Evolutionary conservation across 805 yeast genomes (phyloP).

Genomic region (Starmerella vitae): DNA sequence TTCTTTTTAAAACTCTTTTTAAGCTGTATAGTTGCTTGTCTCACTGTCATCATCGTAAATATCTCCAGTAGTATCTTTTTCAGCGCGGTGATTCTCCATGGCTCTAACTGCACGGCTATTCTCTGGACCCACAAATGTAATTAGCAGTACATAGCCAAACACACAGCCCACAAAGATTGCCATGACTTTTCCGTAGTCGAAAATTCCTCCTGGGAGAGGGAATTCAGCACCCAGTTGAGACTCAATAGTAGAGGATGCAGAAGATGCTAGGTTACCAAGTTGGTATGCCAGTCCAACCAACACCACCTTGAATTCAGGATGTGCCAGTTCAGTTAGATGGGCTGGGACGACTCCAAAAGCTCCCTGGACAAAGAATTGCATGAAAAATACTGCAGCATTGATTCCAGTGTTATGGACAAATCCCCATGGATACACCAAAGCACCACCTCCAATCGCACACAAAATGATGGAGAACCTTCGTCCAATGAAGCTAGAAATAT

Average conservation of each 20-base stretch:
- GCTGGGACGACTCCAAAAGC: slow-evolving; percentile 64
- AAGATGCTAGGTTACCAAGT: slow-evolving; percentile 58
- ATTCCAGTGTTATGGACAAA: slow-evolving; percentile 35
- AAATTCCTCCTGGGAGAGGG: slow-evolving; percentile 35
- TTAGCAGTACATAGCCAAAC: slow-evolving; percentile 37
- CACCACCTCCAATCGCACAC: slow-evolving; percentile 36
- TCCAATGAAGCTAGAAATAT: slow-evolving; percentile 43
- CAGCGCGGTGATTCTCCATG: not conserved
- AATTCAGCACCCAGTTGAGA: slow-evolving; percentile 46
- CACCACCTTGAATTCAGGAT: slow-evolving; percentile 49
- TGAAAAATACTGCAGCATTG: slow-evolving; percentile 48
- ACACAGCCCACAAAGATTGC: slow-evolving; percentile 56
- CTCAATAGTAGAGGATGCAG: slow-evolving; percentile 61
- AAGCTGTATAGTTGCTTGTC: no score
- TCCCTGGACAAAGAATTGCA: slow-evolving; percentile 56
- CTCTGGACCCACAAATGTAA: slow-evolving; percentile 47
- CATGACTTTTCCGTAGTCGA: slow-evolving; percentile 60
- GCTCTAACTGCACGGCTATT: slow-evolving; percentile 10
- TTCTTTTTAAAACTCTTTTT: no score
- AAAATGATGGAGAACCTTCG: slow-evolving; percentile 44
- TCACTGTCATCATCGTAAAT: no score
- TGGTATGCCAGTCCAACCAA: slow-evolving; percentile 53
- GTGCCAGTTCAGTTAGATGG: slow-evolving; percentile 51
- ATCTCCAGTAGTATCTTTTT: not conserved
- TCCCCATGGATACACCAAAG: slow-evolving; percentile 50